These are phyloP conservation scores for Suhomyces sp. DNA, from an alignment of 805 yeast species.

Conservation along the genomic window DNA sequence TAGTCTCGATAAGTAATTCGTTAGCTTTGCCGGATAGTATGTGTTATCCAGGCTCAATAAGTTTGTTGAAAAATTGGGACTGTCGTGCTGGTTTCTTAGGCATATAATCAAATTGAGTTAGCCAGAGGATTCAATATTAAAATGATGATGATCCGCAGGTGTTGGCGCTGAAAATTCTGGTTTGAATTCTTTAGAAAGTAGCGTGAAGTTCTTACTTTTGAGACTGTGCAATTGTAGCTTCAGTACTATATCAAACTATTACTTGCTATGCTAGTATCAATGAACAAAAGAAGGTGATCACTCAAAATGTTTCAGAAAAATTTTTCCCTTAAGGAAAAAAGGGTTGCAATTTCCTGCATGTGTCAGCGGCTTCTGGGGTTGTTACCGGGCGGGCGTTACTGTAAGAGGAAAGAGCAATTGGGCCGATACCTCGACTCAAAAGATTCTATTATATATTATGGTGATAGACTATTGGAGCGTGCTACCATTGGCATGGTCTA, in stretches of 20 bases:
- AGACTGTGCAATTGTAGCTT: neutral
- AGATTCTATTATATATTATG: too few species aligned
- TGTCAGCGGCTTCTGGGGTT: neutral
- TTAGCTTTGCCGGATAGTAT: neutral
- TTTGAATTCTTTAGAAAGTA: neutral
- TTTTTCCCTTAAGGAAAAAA: neutral
- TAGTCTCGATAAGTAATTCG: neutral
- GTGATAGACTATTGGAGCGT: too few species aligned
- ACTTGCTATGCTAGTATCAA: neutral
- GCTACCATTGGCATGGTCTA: neutral
- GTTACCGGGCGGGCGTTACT: neutral
- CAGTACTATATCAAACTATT: neutral
- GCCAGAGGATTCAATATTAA: neutral
- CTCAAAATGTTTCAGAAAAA: neutral
- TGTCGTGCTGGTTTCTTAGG: slow-evolving; percentile 47
- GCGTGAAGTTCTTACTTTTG: neutral
- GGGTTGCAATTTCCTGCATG: neutral
- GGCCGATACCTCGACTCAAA: too few species aligned
- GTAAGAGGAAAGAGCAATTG: neutral
- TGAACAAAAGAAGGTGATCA: neutral
- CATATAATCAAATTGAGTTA: slow-evolving; percentile 27
- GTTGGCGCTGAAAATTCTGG: neutral
- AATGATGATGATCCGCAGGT: neutral
- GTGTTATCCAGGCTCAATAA: slow-evolving; percentile 46
- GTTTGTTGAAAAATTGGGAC: slow-evolving; percentile 24